A percentile compares a stretch with the other conserved stretches of the same genome.
Conservation (phyloP, 1,284 basidiomycete genomes). For the Kwoniella shivajii region DNA sequence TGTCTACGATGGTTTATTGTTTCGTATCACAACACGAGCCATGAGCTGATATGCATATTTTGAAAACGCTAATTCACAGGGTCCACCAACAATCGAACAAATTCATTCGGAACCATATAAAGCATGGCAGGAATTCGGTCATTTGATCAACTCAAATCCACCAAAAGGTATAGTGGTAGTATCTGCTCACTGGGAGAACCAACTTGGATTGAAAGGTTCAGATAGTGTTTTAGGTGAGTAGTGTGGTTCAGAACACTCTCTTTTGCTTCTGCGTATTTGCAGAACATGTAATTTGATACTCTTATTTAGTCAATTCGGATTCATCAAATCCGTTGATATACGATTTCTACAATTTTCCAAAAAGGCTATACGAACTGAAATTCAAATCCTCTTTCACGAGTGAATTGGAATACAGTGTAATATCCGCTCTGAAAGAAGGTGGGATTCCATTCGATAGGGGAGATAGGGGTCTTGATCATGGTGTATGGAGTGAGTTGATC, state of each 20-base stretch:
- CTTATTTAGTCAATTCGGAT: conserved; percentile 46
- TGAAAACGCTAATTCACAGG: conserved; percentile 37
- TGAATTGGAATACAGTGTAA: conserved; percentile 34
- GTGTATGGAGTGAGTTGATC: conserved; percentile 50
- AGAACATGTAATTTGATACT: background rate
- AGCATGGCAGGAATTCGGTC: conserved; percentile 53
- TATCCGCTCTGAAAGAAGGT: conserved; percentile 33
- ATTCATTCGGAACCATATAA: conserved; percentile 49
- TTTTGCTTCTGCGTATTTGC: background rate
- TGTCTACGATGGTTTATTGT: background rate
- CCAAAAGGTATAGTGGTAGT: conserved; percentile 53
- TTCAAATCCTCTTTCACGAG: conserved; percentile 41
- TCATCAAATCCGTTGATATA: conserved; percentile 53
- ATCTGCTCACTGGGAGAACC: conserved; percentile 57
- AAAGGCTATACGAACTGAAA: conserved; percentile 52
- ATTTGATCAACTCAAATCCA: conserved; percentile 39
- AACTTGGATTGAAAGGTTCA: background rate
- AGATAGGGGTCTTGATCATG: conserved; percentile 56
- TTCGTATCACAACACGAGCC: too few species aligned
- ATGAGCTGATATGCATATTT: too few species aligned
- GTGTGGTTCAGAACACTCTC: too few species aligned
- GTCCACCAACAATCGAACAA: conserved; percentile 56
- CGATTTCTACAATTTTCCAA: conserved; percentile 57
- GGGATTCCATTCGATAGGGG: conserved; percentile 34
- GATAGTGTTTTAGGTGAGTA: conserved; percentile 37